Conservation (phyloP, 2,329 filamentous ascomycete genomes). For the Aspergillus neoniger region DNA sequence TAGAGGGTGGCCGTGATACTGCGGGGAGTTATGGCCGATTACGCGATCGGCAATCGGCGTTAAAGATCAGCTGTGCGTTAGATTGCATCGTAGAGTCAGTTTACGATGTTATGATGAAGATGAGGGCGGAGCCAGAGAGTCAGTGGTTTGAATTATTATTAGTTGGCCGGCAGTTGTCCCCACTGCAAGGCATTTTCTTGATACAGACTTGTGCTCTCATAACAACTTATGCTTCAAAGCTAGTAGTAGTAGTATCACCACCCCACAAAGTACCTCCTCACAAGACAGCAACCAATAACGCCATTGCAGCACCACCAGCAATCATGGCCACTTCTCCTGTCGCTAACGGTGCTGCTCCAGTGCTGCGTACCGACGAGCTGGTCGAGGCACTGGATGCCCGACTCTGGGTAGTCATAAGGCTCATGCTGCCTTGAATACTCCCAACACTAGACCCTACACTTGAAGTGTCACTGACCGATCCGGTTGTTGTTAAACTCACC, state of each 20-base stretch:
- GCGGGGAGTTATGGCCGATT: not conserved
- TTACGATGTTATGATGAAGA: too few species aligned
- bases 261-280: not conserved
- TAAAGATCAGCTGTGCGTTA: not conserved
- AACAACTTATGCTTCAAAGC: not conserved
- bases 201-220: not conserved
- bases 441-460: not conserved
- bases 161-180: not conserved
- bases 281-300: not conserved
- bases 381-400: not conserved
- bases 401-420: not conserved
- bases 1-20: not conserved
- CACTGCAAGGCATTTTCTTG: not conserved
- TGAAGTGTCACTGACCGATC: not conserved
- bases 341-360: not conserved
- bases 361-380: not conserved
- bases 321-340: not conserved
- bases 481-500: not conserved
- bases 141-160: not conserved
- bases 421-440: not conserved
- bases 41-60: slow-evolving; percentile 3
- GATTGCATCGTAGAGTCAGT: too few species aligned
- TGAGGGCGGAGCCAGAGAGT: not conserved
- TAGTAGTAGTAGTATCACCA: not conserved
- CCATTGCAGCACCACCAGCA: not conserved